Evolutionary conservation across 768 basidiomycete species (phyloP).

Genomic region (Agaricus sinodeliciosus): DNA sequence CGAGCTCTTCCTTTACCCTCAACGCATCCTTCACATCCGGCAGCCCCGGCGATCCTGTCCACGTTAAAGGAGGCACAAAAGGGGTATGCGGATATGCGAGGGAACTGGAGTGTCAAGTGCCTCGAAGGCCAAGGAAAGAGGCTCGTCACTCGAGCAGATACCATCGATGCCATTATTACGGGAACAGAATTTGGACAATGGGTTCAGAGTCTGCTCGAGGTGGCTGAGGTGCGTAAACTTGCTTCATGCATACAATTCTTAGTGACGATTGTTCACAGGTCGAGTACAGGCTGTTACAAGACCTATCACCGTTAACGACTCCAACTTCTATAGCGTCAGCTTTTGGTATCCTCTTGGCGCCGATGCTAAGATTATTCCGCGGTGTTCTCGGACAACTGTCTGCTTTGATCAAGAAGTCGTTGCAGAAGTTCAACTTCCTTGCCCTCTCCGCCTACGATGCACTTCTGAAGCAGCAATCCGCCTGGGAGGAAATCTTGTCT

Average conservation of each 20-base stretch:
- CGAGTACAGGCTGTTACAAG: slow-evolving; percentile 59
- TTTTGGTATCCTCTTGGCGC: slow-evolving; percentile 54
- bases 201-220: slow-evolving; percentile 57
- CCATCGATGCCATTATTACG: slow-evolving; percentile 53
- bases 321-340: slow-evolving; percentile 47
- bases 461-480: slow-evolving; percentile 46
- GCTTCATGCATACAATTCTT: neutral
- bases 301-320: slow-evolving; percentile 55
- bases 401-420: slow-evolving; percentile 62
- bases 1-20: slow-evolving; percentile 69
- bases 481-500: slow-evolving; percentile 62
- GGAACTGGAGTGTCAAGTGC: slow-evolving; percentile 69
- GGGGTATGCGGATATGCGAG: slow-evolving; percentile 85
- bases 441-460: slow-evolving; percentile 65
- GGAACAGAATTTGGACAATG: slow-evolving; percentile 70
- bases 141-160: slow-evolving; percentile 65
- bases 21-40: slow-evolving; percentile 81
- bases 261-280: slow-evolving; percentile 30
- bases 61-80: slow-evolving; percentile 72
- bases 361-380: slow-evolving; percentile 60
- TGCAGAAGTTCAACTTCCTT: slow-evolving; percentile 78
- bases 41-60: slow-evolving; percentile 53
- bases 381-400: slow-evolving; percentile 59
- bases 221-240: slow-evolving; percentile 50
- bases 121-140: slow-evolving; percentile 67